Conservation (phyloP, 2,329 filamentous ascomycete species). For the Xylariaceae sp. region DNA sequence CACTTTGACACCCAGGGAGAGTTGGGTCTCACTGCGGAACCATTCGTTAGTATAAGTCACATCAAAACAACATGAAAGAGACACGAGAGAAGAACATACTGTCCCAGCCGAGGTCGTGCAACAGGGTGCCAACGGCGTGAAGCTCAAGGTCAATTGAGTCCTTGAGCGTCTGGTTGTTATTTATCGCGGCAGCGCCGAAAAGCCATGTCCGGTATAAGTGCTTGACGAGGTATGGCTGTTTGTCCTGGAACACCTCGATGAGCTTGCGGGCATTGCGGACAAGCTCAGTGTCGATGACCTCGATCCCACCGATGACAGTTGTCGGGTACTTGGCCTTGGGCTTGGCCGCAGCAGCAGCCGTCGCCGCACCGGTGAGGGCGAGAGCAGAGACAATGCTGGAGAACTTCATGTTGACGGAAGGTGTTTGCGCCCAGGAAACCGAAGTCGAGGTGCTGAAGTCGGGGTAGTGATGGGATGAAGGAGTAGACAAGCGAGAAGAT, state of each 20-base stretch:
- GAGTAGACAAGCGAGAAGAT: background rate
- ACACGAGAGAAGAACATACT: background rate
- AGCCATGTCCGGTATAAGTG: conserved; percentile 13
- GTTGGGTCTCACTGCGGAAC: background rate
- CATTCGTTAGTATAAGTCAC: background rate
- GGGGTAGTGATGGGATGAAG: background rate
- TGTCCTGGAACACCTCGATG: conserved; percentile 5
- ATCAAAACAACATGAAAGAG: background rate
- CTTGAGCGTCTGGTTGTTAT: conserved; percentile 13
- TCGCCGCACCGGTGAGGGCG: conserved; percentile 1
- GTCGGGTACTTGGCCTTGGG: conserved; percentile 6
- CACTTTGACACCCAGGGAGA: background rate
- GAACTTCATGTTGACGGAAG: conserved; percentile 9
- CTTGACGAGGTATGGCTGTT: conserved; percentile 8
- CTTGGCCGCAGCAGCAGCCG: no score
- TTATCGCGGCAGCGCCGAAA: conserved; percentile 8
- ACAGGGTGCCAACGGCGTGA: conserved; percentile 8
- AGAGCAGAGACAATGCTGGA: conserved; percentile 2
- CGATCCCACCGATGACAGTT: conserved; percentile 6
- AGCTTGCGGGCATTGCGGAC: conserved; percentile 8
- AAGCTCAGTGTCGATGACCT: conserved; percentile 10
- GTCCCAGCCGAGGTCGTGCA: conserved; percentile 16
- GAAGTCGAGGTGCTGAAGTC: background rate
- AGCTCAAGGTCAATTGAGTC: conserved; percentile 5
- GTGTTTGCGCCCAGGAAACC: conserved; percentile 9